A percentile compares a stretch with the other conserved stretches of the same genome.
Conservation (phyloP, 768 basidiomycete genomes). For the Pulveroboletus ravenelii region DNA sequence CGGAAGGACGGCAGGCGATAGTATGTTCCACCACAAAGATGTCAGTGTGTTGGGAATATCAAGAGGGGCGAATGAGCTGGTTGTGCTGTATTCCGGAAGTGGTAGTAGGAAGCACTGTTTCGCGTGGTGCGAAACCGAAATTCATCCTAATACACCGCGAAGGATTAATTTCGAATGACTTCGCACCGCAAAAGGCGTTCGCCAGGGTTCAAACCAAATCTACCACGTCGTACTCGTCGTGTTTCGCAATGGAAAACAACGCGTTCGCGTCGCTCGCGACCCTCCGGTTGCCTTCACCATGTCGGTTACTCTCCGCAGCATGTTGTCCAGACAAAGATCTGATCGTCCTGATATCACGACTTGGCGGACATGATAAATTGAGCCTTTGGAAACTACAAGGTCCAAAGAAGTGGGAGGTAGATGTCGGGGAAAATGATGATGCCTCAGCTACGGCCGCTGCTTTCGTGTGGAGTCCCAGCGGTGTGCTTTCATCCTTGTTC, state of each 20-base stretch:
- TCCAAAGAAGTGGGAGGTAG: slow-evolving; percentile 77
- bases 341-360: slow-evolving; percentile 58
- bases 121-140: slow-evolving; percentile 24
- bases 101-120: slow-evolving; percentile 23
- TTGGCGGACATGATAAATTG: slow-evolving; percentile 64
- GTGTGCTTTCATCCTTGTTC: slow-evolving; percentile 35
- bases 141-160: background rate
- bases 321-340: slow-evolving; percentile 88
- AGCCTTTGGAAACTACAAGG: slow-evolving; percentile 81
- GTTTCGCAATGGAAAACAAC: slow-evolving; percentile 36
- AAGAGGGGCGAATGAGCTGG: background rate
- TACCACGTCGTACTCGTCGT: background rate
- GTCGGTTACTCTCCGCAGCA: slow-evolving; percentile 55
- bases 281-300: slow-evolving; percentile 51
- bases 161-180: slow-evolving; percentile 19
- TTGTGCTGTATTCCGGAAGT: slow-evolving; percentile 5
- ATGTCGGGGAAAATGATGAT: slow-evolving; percentile 48
- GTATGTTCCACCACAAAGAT: background rate
- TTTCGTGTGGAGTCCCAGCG: slow-evolving; percentile 80
- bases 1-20: slow-evolving; percentile 39
- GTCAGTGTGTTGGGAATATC: background rate
- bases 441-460: slow-evolving; percentile 46
- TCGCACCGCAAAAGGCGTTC: slow-evolving; percentile 10
- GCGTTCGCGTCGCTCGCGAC: slow-evolving; percentile 54
- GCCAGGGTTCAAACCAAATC: slow-evolving; percentile 1